phyloP scores from a whole-genome alignment of 164 flowering plant genomes.

The Stephania cephalantha region DNA sequence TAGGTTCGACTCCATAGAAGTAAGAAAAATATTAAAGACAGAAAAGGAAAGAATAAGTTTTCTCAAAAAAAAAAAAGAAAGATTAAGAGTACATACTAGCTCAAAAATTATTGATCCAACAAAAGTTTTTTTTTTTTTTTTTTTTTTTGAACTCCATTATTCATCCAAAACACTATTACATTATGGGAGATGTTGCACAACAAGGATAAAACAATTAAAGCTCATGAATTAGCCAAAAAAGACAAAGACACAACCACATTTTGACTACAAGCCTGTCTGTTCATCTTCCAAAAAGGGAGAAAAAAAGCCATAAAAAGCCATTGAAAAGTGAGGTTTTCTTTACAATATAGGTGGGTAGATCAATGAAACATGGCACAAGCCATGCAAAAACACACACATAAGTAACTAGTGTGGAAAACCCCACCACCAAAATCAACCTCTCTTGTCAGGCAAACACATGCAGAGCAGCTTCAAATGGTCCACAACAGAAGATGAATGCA shows the following conservation, averaged over 20 bases:
- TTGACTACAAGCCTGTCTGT: not conserved
- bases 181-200: not conserved
- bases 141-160: not conserved
- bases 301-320: constrained; percentile 10
- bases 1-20: too few relatives aligned
- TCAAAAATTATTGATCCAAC: not conserved
- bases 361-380: constrained; percentile 25
- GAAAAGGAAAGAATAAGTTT: too few relatives aligned
- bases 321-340: not conserved
- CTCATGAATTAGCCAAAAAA: not conserved
- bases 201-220: not conserved
- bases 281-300: not conserved
- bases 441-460: constrained; percentile 4
- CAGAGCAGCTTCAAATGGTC: not conserved
- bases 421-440: constrained; percentile 19
- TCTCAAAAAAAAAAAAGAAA: too few relatives aligned
- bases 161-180: not conserved
- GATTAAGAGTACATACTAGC: too few relatives aligned
- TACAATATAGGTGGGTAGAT: constrained; percentile 19
- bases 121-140: not conserved
- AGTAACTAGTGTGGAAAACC: constrained; percentile 9
- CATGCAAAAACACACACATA: constrained; percentile 17
- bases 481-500: not conserved
- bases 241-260: not conserved
- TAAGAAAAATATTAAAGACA: too few relatives aligned